Evolutionary conservation across 2,329 filamentous ascomycete genomes (phyloP).

Genomic region (Berkeleyomyces basicola): DNA sequence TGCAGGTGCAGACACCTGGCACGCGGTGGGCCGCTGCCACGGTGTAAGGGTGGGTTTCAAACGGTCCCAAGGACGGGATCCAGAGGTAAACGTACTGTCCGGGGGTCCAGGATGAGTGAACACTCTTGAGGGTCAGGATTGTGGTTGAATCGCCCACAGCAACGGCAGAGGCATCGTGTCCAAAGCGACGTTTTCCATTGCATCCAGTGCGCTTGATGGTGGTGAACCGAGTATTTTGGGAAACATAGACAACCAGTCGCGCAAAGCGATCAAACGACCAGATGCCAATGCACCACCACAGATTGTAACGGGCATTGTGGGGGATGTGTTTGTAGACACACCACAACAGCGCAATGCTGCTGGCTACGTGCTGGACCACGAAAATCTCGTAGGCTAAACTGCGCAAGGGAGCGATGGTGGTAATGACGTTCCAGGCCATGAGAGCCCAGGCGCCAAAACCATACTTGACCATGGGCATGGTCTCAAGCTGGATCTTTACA

Average conservation of each 20-base stretch:
- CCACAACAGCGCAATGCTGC: slow-evolving; percentile 45
- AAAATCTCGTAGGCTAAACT: slow-evolving; percentile 54
- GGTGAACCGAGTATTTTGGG: slow-evolving; percentile 33
- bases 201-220: slow-evolving; percentile 23
- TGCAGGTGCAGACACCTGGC: slow-evolving; percentile 36
- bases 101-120: slow-evolving; percentile 40
- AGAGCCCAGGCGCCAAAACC: slow-evolving; percentile 51
- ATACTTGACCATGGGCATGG: slow-evolving; percentile 49
- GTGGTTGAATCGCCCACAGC: slow-evolving; percentile 36
- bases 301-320: slow-evolving; percentile 37
- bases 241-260: slow-evolving; percentile 30
- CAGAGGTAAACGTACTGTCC: slow-evolving; percentile 47
- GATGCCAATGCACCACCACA: slow-evolving; percentile 50
- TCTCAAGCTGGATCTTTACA: slow-evolving; percentile 38
- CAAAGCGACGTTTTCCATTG: slow-evolving; percentile 31
- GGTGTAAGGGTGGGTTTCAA: slow-evolving; percentile 45
- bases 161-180: slow-evolving; percentile 33
- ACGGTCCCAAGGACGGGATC: slow-evolving; percentile 35
- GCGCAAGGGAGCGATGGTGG: slow-evolving; percentile 46
- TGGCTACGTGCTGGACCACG: slow-evolving; percentile 48
- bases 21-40: slow-evolving; percentile 39
- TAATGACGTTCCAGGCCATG: slow-evolving; percentile 47
- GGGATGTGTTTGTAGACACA: slow-evolving; percentile 49
- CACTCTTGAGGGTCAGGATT: slow-evolving; percentile 41
- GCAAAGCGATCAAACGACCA: slow-evolving; percentile 46